phyloP scores from a whole-genome alignment of 257 asterid species.

The Plantago elongata region DNA sequence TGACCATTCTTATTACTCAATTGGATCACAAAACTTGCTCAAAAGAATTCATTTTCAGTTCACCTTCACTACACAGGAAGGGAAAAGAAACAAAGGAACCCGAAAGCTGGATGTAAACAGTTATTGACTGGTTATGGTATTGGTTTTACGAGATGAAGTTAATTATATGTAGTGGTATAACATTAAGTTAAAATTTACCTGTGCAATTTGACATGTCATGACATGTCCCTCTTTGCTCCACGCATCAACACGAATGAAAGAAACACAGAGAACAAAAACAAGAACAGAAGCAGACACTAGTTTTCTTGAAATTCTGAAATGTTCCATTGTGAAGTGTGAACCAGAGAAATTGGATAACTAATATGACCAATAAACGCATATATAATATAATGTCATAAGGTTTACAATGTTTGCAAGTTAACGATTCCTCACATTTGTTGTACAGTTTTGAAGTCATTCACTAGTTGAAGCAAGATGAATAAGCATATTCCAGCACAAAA shows the following conservation, averaged over 20 bases:
- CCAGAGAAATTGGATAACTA: neutral
- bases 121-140: no score
- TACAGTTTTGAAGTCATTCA: slow-evolving; percentile 23
- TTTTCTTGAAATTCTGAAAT: slow-evolving; percentile 14
- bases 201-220: slow-evolving; percentile 87
- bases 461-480: slow-evolving; percentile 23
- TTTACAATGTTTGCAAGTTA: slow-evolving; percentile 52
- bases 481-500: neutral
- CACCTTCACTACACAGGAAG: no score
- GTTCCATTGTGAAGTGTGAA: slow-evolving; percentile 3
- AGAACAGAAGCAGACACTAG: slow-evolving; percentile 18
- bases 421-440: slow-evolving; percentile 23
- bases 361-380: slow-evolving; percentile 24
- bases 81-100: no score
- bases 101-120: no score
- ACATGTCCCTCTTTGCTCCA: slow-evolving; percentile 94
- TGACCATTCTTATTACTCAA: no score
- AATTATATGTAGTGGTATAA: no score
- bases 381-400: slow-evolving; percentile 18
- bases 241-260: slow-evolving; percentile 47
- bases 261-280: slow-evolving; percentile 28
- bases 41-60: no score
- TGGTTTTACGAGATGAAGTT: no score
- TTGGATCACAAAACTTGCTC: no score
- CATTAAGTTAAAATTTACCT: slow-evolving; percentile 33